Conservation (phyloP, 768 basidiomycete species). For the Tylopilus vinaceipallidus region DNA sequence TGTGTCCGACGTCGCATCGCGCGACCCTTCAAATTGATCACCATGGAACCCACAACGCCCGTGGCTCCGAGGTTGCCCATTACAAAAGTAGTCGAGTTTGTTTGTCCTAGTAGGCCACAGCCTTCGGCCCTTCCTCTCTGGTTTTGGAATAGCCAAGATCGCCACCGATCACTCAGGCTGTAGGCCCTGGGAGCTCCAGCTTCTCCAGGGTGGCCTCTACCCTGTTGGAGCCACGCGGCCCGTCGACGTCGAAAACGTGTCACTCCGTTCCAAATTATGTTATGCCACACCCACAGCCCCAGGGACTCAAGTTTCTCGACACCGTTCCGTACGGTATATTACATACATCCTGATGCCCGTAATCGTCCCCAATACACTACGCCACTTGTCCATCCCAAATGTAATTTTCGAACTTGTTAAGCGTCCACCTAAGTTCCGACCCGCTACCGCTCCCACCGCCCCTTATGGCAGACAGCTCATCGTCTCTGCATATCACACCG, state of each 20-base stretch:
- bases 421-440: slow-evolving; percentile 72
- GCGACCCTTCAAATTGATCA: slow-evolving; percentile 21
- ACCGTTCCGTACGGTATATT: slow-evolving; percentile 4
- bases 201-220: slow-evolving; percentile 3
- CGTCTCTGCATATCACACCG: slow-evolving; percentile 76
- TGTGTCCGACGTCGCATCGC: slow-evolving; percentile 8
- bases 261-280: not conserved
- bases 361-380: slow-evolving; percentile 1
- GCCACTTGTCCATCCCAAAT: slow-evolving; percentile 66
- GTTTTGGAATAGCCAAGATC: slow-evolving; percentile 15
- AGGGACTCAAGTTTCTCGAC: no score
- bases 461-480: slow-evolving; percentile 38
- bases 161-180: slow-evolving; percentile 27
- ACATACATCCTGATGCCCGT: slow-evolving; percentile 11
- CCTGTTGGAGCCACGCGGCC: not conserved
- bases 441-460: slow-evolving; percentile 45
- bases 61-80: slow-evolving; percentile 14
- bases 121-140: not conserved
- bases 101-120: slow-evolving; percentile 1
- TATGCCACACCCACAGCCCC: no score
- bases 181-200: not conserved
- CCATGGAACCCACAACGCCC: slow-evolving; percentile 20
- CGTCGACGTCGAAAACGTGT: slow-evolving; percentile 33
- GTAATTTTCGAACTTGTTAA: slow-evolving; percentile 64
- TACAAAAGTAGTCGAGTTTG: slow-evolving; percentile 1